Conservation (phyloP, 1,284 basidiomycete species). For the Stygiomarasmius scandens region DNA sequence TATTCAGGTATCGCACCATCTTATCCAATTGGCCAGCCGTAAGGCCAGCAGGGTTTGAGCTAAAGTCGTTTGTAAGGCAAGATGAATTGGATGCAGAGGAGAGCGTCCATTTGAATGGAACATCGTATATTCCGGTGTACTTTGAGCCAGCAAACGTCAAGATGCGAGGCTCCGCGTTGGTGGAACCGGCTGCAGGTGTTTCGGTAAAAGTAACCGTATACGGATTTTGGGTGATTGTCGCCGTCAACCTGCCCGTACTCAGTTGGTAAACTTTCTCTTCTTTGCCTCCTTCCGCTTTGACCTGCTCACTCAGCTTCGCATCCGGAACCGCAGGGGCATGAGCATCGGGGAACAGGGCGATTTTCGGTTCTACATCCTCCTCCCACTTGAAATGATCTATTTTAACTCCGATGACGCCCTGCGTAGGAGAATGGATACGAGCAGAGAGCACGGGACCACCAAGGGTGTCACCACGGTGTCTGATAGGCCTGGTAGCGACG, state of each 20-base stretch:
- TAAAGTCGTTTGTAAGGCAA: constrained; percentile 57
- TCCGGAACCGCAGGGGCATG: constrained; percentile 42
- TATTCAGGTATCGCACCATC: constrained; percentile 60
- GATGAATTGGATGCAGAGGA: constrained; percentile 61
- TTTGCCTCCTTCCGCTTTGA: constrained; percentile 15
- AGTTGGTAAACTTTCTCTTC: constrained; percentile 35
- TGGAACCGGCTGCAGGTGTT: background rate
- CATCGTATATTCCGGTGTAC: constrained; percentile 66
- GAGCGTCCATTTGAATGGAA: constrained; percentile 66
- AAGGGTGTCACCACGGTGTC: constrained; percentile 70
- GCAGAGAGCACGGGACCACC: constrained; percentile 65
- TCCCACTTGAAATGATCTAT: constrained; percentile 58
- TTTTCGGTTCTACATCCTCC: constrained; percentile 42
- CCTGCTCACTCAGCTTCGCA: constrained; percentile 39
- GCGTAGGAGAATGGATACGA: constrained; percentile 63
- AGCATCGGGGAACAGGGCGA: constrained; percentile 68
- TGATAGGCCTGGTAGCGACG: constrained; percentile 66
- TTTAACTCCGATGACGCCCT: constrained; percentile 67
- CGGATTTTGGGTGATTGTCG: constrained; percentile 59
- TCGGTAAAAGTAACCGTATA: constrained; percentile 62
- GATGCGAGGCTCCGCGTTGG: constrained; percentile 41
- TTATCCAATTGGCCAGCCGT: constrained; percentile 33
- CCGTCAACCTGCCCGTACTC: constrained; percentile 47
- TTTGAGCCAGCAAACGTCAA: constrained; percentile 61
- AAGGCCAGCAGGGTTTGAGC: constrained; percentile 54